Conservation (phyloP, 257 asterid species). For the Hygrophila difformis region DNA sequence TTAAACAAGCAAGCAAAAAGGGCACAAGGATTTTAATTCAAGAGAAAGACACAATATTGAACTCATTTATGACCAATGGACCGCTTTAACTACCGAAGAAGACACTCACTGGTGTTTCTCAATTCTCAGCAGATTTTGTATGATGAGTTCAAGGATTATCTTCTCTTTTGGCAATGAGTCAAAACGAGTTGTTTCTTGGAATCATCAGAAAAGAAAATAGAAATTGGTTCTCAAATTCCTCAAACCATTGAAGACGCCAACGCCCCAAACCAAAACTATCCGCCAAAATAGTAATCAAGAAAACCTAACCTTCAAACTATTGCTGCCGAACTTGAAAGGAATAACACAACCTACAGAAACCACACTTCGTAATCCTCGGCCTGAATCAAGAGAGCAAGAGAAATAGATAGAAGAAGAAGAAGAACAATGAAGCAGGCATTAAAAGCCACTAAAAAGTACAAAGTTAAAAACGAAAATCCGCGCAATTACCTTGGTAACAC, state of each 20-base stretch:
- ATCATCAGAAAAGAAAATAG: neutral
- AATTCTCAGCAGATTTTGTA: too few species aligned
- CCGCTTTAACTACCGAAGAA: too few species aligned
- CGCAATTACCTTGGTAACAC: constrained; percentile 35
- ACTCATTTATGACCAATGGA: too few species aligned
- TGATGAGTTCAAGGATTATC: too few species aligned
- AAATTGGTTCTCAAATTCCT: constrained; percentile 1
- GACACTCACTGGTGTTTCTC: too few species aligned
- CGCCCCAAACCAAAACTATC: neutral
- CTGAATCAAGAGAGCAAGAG: constrained; percentile 18
- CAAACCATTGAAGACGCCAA: neutral
- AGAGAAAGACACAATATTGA: neutral
- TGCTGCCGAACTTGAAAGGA: constrained; percentile 12
- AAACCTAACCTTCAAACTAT: constrained; percentile 21
- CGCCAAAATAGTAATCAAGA: neutral
- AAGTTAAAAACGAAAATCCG: too few species aligned
- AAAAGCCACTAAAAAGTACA: neutral
- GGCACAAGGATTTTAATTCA: neutral
- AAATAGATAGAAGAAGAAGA: neutral
- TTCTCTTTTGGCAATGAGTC: too few species aligned
- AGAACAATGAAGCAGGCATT: neutral
- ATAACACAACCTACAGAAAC: constrained; percentile 22
- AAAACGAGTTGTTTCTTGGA: neutral
- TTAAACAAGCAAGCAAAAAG: too few species aligned
- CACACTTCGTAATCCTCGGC: constrained; percentile 28